Evolutionary conservation across 106 monocot genomes (phyloP).

Genomic region (Dendrobium huoshanense): DNA sequence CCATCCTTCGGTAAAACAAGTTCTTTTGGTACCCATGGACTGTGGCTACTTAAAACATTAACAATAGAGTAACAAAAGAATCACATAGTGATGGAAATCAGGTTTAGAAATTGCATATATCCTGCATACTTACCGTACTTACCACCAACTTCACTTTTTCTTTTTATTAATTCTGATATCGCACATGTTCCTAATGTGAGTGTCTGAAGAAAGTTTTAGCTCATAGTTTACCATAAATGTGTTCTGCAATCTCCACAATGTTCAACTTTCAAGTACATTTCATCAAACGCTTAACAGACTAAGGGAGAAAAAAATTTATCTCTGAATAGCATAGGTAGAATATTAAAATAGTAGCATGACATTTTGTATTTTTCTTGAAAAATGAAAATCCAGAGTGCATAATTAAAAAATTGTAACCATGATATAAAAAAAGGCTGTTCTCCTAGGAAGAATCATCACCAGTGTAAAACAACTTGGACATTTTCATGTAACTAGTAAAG

Average conservation of each 20-base stretch:
- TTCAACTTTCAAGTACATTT: neutral
- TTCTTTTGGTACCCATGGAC: neutral
- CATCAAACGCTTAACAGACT: neutral
- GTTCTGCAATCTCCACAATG: neutral
- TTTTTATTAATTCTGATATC: neutral
- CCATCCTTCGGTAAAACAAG: neutral
- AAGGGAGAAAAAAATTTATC: neutral
- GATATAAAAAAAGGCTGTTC: neutral
- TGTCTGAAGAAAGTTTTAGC: neutral
- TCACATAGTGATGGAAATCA: neutral
- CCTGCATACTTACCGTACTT: neutral
- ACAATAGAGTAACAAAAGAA: neutral
- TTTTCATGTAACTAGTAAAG: neutral
- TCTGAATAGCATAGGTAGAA: neutral
- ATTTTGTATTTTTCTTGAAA: neutral
- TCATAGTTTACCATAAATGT: neutral
- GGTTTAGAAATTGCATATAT: neutral
- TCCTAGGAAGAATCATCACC: neutral
- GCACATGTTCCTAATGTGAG: neutral
- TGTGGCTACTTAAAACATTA: too few species aligned
- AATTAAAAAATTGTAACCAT: neutral
- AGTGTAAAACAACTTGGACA: neutral
- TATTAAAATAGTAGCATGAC: neutral
- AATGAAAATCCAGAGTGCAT: neutral
- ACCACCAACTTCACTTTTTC: neutral